phyloP scores from a whole-genome alignment of 1,139 yeast species.

The Keqinozyma sinolaborantium region DNA sequence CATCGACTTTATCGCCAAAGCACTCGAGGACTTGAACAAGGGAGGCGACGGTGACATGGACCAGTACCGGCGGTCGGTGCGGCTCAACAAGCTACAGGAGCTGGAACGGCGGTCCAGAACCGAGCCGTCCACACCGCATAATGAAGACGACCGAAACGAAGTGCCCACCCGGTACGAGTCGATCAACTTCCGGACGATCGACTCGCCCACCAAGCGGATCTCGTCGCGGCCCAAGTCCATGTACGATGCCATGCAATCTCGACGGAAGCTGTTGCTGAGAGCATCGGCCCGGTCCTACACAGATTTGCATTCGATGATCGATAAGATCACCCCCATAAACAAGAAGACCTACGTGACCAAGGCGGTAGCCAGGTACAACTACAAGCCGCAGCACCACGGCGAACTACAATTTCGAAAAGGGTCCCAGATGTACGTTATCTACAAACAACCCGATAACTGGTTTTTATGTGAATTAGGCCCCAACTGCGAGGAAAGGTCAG shows the following conservation, averaged over 20 bases:
- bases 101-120: slow-evolving; percentile 10
- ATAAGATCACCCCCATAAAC: slow-evolving; percentile 31
- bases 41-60: slow-evolving; percentile 61
- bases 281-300: slow-evolving; percentile 30
- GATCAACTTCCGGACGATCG: slow-evolving; percentile 22
- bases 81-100: slow-evolving; percentile 18
- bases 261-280: slow-evolving; percentile 21
- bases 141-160: slow-evolving; percentile 37
- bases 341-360: slow-evolving; percentile 55
- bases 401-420: slow-evolving; percentile 73
- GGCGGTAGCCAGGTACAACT: slow-evolving; percentile 68
- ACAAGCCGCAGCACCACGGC: slow-evolving; percentile 74
- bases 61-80: slow-evolving; percentile 37
- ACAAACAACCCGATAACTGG: slow-evolving; percentile 88
- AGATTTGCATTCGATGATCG: slow-evolving; percentile 27
- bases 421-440: slow-evolving; percentile 66
- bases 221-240: slow-evolving; percentile 42
- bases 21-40: slow-evolving; percentile 62
- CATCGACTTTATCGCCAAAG: slow-evolving; percentile 49
- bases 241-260: slow-evolving; percentile 16
- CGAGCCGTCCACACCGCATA: slow-evolving; percentile 19
- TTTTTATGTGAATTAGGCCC: slow-evolving; percentile 72
- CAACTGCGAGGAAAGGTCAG: slow-evolving; percentile 45
- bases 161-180: slow-evolving; percentile 40
- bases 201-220: slow-evolving; percentile 9